Base-by-base conservation (phyloP, 768 basidiomycete species). In the Xanthoconium purpureum region DNA sequence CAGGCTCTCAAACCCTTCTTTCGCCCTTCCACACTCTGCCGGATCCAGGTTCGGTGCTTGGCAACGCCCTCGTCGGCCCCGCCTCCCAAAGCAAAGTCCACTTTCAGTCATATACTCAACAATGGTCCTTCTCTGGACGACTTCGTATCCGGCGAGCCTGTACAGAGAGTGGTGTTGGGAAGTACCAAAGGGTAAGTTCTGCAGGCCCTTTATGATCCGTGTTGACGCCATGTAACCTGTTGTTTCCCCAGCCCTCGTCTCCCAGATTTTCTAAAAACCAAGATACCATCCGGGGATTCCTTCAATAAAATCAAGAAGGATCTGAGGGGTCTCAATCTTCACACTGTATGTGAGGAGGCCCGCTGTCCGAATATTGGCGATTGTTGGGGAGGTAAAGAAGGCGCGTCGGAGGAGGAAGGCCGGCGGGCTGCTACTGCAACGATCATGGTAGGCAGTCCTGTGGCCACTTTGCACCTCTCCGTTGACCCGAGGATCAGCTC, bases 341-440 rank as follows among this genome's bases (percentile, higher is more conserved):
- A 97, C 66, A 99, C 97, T 0, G 97, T 99, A 3, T 99, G 97
- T 66, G 97, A 99, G 73, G 97, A 99, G 71, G 97, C 97, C 36
- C 82, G 95, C 59, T 99, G 97, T 77, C 97, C 97, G 0, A 99
- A 99, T 66, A 98, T 99, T 54, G 97, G 96, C n/a, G 96, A 98
- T 67, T 99, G 97, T 66, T 99, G 97, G 97, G 94, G 97, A 40
- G 94, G 94, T 10, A 87, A 85, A 65, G 77, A 82, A 33, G 82
- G 78, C 47, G 77, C 72, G 40, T 84, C 81, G 8, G 84, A 86
- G 50, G 82, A 81, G 55, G 89, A 90, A 53, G 87, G 84, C 32
- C 85, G 88, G 62, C 85, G 84, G 56, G 82, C 84, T 47, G 97
- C 97, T 24, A 99, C 97, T 8, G 97, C 97, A 12, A 99, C 97